These are phyloP conservation scores for Coemansia sp. DNA, from an alignment of 192 early-diverging fungal species.

Conservation along the genomic window DNA sequence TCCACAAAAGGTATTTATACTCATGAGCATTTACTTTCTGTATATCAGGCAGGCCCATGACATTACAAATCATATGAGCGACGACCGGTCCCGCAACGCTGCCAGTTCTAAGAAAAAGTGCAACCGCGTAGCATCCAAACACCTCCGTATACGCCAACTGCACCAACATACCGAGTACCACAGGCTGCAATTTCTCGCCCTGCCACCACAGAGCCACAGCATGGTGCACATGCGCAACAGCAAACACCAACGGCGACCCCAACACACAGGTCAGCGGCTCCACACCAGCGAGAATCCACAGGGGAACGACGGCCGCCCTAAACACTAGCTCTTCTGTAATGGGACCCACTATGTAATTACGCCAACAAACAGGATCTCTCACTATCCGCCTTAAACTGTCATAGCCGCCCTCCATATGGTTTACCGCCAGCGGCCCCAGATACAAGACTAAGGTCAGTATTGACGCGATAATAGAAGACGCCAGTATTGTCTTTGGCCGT, in stretches of 20 bases:
- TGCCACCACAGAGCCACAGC: constrained; percentile 4
- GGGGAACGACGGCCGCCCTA: constrained; percentile 26
- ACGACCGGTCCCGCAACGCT: constrained; percentile 32
- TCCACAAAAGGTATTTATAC: constrained; percentile 27
- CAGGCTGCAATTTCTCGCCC: neutral
- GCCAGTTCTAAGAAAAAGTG: constrained; percentile 24
- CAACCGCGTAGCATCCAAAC: constrained; percentile 50
- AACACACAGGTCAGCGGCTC: constrained; percentile 2
- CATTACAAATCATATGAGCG: constrained; percentile 43
- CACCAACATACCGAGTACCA: constrained; percentile 11
- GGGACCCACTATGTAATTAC: constrained; percentile 43
- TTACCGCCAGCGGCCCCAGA: constrained; percentile 41
- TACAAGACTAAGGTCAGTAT: constrained; percentile 26
- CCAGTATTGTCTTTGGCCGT: neutral
- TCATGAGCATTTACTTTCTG: neutral
- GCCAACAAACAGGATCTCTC: constrained; percentile 2
- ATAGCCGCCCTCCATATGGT: constrained; percentile 18
- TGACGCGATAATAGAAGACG: constrained; percentile 23
- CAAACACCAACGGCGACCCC: constrained; percentile 47
- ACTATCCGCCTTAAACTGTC: neutral
- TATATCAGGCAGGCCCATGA: constrained; percentile 35
- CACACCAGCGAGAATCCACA: constrained; percentile 26
- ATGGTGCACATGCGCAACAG: constrained; percentile 45
- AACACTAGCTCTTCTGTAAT: constrained; percentile 52
- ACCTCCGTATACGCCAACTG: constrained; percentile 46